phyloP scores from a whole-genome alignment of 768 basidiomycete genomes.

The Hirschioporus abietinus region DNA sequence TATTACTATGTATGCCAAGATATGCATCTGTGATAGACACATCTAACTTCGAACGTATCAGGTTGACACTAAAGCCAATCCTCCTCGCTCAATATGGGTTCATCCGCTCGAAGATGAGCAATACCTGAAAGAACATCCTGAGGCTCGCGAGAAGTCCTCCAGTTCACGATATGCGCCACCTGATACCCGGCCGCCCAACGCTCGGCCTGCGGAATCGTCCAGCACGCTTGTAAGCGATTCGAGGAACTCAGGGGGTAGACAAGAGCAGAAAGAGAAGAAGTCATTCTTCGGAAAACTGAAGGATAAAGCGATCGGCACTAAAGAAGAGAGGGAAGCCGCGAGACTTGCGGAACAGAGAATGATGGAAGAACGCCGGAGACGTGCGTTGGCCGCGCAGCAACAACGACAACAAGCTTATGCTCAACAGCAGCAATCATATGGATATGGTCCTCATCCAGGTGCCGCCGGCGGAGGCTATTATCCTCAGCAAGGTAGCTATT shows the following conservation, averaged over 20 bases:
- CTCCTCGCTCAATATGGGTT: constrained; percentile 65
- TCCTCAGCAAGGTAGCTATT: constrained; percentile 9
- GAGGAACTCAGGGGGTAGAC: background rate
- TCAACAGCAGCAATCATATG: constrained; percentile 6
- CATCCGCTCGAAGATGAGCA: constrained; percentile 69
- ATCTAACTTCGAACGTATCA: constrained; percentile 19
- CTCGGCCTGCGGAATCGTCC: constrained; percentile 5
- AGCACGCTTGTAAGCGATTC: constrained; percentile 11
- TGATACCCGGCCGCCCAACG: constrained; percentile 13
- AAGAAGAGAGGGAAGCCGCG: constrained; percentile 50
- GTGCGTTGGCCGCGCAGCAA: constrained; percentile 30
- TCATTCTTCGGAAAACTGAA: constrained; percentile 58
- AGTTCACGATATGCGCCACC: constrained; percentile 3
- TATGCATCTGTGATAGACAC: background rate
- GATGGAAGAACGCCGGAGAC: constrained; percentile 21
- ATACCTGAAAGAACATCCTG: constrained; percentile 53
- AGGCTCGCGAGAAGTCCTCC: constrained; percentile 30
- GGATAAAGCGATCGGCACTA: constrained; percentile 58
- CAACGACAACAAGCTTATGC: constrained; percentile 22
- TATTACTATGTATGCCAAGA: constrained; percentile 41
- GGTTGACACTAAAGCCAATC: constrained; percentile 60
- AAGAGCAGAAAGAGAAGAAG: constrained; percentile 30
- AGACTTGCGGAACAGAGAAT: constrained; percentile 28
- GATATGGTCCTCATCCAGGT: constrained; percentile 4
- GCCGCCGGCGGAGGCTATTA: constrained; percentile 7